Base-by-base conservation (phyloP, 2,329 filamentous ascomycete genomes). In the Fusarium drepaniforme region DNA sequence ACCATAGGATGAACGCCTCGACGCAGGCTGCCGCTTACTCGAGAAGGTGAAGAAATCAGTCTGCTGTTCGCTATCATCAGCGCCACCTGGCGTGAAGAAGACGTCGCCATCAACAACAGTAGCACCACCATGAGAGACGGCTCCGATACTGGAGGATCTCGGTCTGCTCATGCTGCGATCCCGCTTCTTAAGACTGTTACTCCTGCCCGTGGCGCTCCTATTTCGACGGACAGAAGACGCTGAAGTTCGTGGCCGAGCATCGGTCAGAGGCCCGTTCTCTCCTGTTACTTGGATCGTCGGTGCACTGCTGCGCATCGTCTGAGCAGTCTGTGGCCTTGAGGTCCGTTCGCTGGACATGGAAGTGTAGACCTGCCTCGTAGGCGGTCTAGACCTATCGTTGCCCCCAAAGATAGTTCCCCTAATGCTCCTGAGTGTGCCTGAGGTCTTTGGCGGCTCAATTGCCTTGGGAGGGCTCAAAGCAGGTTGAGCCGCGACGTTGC, bases 351-450 rank as follows among this genome's bases (percentile, higher is more conserved):
- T 79, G 7, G 79, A 77, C 8, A 80, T 79, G n/a, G 79, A 70
- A 9, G 80, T 80, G 70, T 83, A 85, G 25, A 82, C 78, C 61
- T 81, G 82, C 79, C 81, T 86, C 77, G 80, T 85, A 83, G 84
- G 83, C 74, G 85, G 81, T 75, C 82, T 82, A 42, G 83, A 84
- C 71, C 86, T 84, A 44, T 87, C 86, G 60, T 85, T 85, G 61
- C 89, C 86, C n/a, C 93, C 92, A 81, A 97, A 96, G 33, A 98
- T 92, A 82, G 93, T 97, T 30, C 93, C 92, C 74, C 88, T 90
- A 73, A 94, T 86, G 79, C 90, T 94, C 76, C 90, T 91, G 44
- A 92, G 84, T 1, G 93, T 96, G 18, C 92, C 93, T 8, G 91
- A 89, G 8, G 94, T 94, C 80, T 91, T 92, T 5, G 93, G 93